phyloP scores from a whole-genome alignment of 306 rosid species.

The Dicorynia guianensis region DNA sequence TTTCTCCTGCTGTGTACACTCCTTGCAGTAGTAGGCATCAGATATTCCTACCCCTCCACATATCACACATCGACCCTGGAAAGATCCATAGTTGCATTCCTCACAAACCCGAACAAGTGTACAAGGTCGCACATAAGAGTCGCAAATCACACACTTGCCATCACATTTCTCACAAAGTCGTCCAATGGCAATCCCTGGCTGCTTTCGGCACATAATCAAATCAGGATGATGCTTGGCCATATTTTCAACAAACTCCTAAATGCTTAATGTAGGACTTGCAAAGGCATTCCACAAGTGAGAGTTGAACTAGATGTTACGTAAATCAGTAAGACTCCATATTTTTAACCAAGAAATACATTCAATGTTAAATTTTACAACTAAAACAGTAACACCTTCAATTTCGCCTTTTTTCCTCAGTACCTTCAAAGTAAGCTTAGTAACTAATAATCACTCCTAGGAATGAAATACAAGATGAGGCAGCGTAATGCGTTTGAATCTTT shows the following conservation, averaged over 20 bases:
- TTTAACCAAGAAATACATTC: background rate
- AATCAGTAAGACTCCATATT: background rate
- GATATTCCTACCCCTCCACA: slow-evolving; percentile 95
- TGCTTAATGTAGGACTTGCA: slow-evolving; percentile 1
- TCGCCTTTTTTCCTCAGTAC: too few relatives aligned
- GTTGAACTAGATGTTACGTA: slow-evolving; percentile 7
- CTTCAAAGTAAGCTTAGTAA: too few relatives aligned
- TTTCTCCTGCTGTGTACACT: slow-evolving; percentile 97
- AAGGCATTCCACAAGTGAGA: background rate
- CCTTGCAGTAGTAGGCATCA: slow-evolving; percentile 94
- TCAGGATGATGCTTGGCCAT: slow-evolving; percentile 96
- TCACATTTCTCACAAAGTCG: slow-evolving; percentile 89
- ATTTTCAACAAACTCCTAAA: slow-evolving; percentile 44
- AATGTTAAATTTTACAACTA: background rate
- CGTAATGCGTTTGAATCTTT: too few relatives aligned
- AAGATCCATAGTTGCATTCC: slow-evolving; percentile 87
- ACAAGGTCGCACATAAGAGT: slow-evolving; percentile 90
- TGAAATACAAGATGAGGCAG: too few relatives aligned
- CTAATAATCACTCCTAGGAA: too few relatives aligned
- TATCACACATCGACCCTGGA: slow-evolving; percentile 85
- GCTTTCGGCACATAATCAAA: slow-evolving; percentile 91
- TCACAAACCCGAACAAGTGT: slow-evolving; percentile 88
- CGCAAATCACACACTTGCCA: slow-evolving; percentile 87
- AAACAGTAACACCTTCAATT: background rate
- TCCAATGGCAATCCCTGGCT: slow-evolving; percentile 89